Percentiles rank a stretch among this genome's conserved stretches.
phyloP scores from a whole-genome alignment of 2,329 filamentous ascomycete species.

The Diaporthe aspalathi region DNA sequence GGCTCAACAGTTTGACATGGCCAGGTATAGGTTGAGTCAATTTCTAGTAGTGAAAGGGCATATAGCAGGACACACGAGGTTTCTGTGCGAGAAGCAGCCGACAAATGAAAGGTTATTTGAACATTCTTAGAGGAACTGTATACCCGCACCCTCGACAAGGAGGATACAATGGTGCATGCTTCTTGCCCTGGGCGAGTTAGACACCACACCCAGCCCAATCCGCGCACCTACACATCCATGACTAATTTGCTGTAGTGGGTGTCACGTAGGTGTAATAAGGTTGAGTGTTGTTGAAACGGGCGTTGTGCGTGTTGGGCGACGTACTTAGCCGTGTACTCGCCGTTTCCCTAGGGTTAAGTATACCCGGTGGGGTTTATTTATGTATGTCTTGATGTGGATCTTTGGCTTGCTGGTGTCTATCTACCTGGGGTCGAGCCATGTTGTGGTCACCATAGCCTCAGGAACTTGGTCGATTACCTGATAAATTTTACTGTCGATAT shows the following conservation, averaged over 20 bases:
- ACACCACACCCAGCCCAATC: too few relatives aligned
- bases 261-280: too few relatives aligned
- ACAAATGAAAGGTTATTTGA: constrained; percentile 32
- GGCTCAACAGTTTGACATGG: constrained; percentile 17
- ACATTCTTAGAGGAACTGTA: neutral
- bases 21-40: constrained; percentile 13
- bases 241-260: too few relatives aligned
- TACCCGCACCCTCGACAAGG: too few relatives aligned
- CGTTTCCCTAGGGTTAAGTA: too few relatives aligned
- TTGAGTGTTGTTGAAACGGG: too few relatives aligned
- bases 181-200: too few relatives aligned
- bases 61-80: constrained; percentile 5
- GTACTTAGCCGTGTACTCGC: too few relatives aligned
- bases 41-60: constrained; percentile 12
- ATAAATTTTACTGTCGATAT: neutral
- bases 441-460: neutral
- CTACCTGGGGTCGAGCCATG: neutral
- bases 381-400: neutral
- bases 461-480: neutral
- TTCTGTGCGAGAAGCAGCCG: constrained; percentile 10
- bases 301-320: too few relatives aligned
- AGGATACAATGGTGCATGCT: too few relatives aligned
- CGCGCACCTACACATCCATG: too few relatives aligned
- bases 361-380: neutral
- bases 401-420: neutral